phyloP scores from a whole-genome alignment of 169 alveolate species.

The Plasmodium yoelii region DNA sequence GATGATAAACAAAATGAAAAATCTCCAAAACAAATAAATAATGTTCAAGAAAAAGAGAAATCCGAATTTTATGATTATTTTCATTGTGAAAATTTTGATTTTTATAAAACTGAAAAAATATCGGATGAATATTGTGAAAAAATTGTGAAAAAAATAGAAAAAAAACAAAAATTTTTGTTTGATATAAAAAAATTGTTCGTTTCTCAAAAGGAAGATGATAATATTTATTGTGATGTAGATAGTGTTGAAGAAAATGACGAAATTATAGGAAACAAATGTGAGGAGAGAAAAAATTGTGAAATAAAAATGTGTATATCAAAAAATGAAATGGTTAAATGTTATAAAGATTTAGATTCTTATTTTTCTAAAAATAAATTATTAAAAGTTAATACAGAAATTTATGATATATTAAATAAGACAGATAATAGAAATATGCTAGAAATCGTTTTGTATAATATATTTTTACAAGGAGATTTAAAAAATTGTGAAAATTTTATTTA shows the following conservation, averaged over 20 bases:
- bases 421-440: constrained; percentile 2
- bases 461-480: constrained; percentile 11
- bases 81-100: constrained; percentile 31
- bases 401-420: constrained; percentile 18
- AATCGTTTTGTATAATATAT: constrained; percentile 47
- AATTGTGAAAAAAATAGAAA: constrained; percentile 42
- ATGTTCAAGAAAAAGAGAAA: constrained; percentile 10
- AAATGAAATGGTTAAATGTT: constrained; percentile 42
- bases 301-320: constrained; percentile 13
- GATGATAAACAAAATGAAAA: constrained; percentile 3
- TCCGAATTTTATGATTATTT: constrained; percentile 38
- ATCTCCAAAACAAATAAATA: background rate
- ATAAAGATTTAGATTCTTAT: constrained; percentile 25
- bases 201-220: constrained; percentile 6
- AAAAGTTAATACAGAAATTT: constrained; percentile 41
- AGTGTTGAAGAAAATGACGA: background rate
- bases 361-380: constrained; percentile 43
- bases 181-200: constrained; percentile 31
- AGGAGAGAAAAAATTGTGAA: background rate
- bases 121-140: constrained; percentile 49
- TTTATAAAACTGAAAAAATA: constrained; percentile 38
- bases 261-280: too few relatives aligned
- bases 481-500: constrained; percentile 54
- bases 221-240: background rate
- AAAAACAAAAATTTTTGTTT: constrained; percentile 33